A percentile compares a stretch with the other conserved stretches of the same genome.
These are phyloP conservation scores for Mycena venus DNA, from an alignment of 768 basidiomycete species.

Conservation along the genomic window DNA sequence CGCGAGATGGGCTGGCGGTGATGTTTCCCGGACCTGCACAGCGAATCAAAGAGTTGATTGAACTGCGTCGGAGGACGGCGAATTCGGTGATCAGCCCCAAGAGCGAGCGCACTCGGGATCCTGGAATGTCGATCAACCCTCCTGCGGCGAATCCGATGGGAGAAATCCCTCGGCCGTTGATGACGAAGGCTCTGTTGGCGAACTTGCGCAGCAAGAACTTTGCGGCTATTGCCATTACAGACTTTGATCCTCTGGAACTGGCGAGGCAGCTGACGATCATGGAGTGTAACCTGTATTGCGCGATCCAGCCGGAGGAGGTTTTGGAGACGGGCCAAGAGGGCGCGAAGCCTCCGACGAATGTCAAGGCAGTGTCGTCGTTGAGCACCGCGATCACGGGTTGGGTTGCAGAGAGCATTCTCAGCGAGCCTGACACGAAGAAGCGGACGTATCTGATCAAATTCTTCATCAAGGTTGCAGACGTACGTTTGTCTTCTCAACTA, in stretches of 20 bases:
- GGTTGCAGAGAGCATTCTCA: conserved; percentile 95
- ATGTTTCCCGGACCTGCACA: conserved; percentile 80
- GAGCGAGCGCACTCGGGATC: conserved; percentile 78
- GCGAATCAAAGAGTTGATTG: conserved; percentile 78
- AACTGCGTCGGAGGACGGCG: conserved; percentile 64
- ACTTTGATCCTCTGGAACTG: conserved; percentile 93
- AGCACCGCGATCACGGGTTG: conserved; percentile 96
- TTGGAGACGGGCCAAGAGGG: conserved; percentile 86
- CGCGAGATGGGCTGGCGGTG: conserved; percentile 67
- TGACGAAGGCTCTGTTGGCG: conserved; percentile 83
- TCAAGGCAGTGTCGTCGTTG: conserved; percentile 87
- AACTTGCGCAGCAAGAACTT: conserved; percentile 78
- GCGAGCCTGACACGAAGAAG: conserved; percentile 91
- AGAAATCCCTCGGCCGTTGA: conserved; percentile 88
- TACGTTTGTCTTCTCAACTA: conserved; percentile 54
- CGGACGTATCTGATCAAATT: conserved; percentile 85
- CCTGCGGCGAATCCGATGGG: conserved; percentile 55
- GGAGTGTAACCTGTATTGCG: conserved; percentile 90
- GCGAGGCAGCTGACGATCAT: conserved; percentile 95
- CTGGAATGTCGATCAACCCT: conserved; percentile 80
- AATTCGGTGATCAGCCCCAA: conserved; percentile 66
- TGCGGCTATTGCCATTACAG: conserved; percentile 76
- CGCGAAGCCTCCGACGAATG: conserved; percentile 72
- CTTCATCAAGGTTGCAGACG: conserved; percentile 94
- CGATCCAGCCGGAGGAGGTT: conserved; percentile 90